Evolutionary conservation across 306 rosid species (phyloP).

Genomic region (Dalbergia cochinchinensis): DNA sequence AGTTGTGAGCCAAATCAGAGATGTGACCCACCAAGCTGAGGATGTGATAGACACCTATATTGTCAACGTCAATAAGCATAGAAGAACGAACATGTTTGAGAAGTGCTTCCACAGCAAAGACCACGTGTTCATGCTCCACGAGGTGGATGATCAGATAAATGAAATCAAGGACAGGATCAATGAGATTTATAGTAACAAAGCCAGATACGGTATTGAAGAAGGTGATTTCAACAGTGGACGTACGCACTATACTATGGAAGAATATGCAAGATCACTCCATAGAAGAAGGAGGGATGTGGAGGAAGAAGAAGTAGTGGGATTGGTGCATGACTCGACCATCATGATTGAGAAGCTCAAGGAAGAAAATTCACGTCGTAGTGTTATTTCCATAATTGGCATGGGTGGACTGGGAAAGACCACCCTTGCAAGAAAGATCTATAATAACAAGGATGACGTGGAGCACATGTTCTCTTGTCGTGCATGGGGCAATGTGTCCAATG

Average conservation of each 20-base stretch:
- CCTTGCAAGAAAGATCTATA: background rate
- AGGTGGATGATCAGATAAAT: background rate
- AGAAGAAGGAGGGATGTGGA: background rate
- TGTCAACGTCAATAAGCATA: background rate
- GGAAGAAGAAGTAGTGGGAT: background rate
- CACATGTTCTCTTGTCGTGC: background rate
- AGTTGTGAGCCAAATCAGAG: slow-evolving; percentile 33
- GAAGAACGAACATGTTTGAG: background rate
- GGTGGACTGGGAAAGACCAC: background rate
- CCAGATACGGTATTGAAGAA: background rate
- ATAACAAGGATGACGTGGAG: background rate
- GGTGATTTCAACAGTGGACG: background rate
- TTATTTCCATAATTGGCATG: background rate
- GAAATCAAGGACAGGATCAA: background rate
- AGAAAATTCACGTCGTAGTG: background rate
- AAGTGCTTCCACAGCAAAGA: background rate
- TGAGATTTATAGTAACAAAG: background rate
- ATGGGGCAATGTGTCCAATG: background rate
- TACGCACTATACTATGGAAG: background rate
- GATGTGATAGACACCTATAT: slow-evolving; percentile 35
- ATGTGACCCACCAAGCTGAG: slow-evolving; percentile 22
- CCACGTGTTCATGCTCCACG: background rate
- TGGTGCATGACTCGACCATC: background rate
- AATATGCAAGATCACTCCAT: background rate
- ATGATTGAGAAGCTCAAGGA: background rate